phyloP scores from a whole-genome alignment of 371 early-diverging fungal species.

The Entomophthora muscae region DNA sequence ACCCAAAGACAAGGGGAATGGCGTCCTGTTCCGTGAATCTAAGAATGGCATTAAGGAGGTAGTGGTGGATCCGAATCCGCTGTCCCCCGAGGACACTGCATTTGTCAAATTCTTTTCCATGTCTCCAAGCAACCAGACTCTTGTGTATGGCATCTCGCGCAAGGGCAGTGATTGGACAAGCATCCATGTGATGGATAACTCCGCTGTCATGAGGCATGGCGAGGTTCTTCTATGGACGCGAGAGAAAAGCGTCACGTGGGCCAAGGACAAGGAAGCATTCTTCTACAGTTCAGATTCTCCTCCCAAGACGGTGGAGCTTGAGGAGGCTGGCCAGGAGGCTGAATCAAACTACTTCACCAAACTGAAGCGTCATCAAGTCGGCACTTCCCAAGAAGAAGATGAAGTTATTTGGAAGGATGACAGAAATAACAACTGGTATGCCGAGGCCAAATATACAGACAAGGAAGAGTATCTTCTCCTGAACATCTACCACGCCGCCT shows the following conservation, averaged over 20 bases:
- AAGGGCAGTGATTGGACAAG: slow-evolving; percentile 43
- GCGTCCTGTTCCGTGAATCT: slow-evolving; percentile 13
- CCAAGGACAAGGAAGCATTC: slow-evolving; percentile 40
- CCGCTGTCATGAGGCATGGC: slow-evolving; percentile 10
- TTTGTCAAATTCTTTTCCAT: slow-evolving; percentile 21
- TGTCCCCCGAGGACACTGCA: slow-evolving; percentile 17
- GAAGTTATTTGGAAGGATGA: slow-evolving; percentile 22
- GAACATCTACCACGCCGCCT: slow-evolving; percentile 14
- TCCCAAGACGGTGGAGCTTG: neutral
- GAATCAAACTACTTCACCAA: neutral
- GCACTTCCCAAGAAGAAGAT: slow-evolving; percentile 29
- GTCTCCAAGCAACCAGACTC: slow-evolving; percentile 24
- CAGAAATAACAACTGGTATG: slow-evolving; percentile 20
- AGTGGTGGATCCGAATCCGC: slow-evolving; percentile 11
- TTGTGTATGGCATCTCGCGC: slow-evolving; percentile 23
- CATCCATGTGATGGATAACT: slow-evolving; percentile 19
- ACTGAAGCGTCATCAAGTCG: slow-evolving; percentile 26
- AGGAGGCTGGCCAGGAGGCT: neutral
- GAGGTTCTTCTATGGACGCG: slow-evolving; percentile 28
- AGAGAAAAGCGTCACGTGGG: slow-evolving; percentile 30
- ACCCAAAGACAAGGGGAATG: slow-evolving; percentile 30
- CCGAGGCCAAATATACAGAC: slow-evolving; percentile 17
- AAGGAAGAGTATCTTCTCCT: slow-evolving; percentile 36
- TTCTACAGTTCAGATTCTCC: slow-evolving; percentile 20
- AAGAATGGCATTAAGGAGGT: neutral